These are phyloP conservation scores for Tagetes erecta DNA, from an alignment of 129 eudicot species.

Conservation along the genomic window DNA sequence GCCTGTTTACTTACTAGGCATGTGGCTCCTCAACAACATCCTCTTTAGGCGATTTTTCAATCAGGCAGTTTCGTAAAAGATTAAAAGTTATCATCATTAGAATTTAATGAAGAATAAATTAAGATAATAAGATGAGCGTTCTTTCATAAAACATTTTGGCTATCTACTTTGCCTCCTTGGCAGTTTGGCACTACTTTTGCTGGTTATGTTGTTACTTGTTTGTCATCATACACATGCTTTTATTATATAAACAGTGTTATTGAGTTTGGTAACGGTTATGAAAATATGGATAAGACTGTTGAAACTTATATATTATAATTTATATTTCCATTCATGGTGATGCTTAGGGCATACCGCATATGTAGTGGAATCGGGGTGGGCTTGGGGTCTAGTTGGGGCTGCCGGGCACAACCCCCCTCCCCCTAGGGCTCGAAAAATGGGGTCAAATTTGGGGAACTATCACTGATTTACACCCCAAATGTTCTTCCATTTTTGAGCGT, in stretches of 20 bases:
- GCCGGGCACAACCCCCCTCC: no score
- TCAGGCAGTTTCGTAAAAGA: not conserved
- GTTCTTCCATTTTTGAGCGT: no score
- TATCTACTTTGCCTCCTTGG: not conserved
- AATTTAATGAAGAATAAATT: slow-evolving; percentile 1
- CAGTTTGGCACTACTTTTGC: not conserved
- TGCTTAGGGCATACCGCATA: not conserved
- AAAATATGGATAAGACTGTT: slow-evolving; percentile 5
- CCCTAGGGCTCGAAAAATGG: no score
- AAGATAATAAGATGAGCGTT: slow-evolving; percentile 8
- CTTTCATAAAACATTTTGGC: slow-evolving; percentile 4
- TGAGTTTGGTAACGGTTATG: not conserved
- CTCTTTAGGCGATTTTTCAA: not conserved
- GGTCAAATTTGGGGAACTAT: no score
- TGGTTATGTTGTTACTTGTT: not conserved
- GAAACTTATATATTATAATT: slow-evolving; percentile 4
- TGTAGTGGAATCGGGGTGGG: no score
- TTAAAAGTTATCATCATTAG: not conserved
- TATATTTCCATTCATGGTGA: not conserved
- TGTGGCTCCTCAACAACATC: not conserved
- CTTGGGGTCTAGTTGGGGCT: no score
- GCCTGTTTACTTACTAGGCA: slow-evolving; percentile 7
- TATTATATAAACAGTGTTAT: not conserved
- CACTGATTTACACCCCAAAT: no score
- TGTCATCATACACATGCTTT: not conserved